phyloP scores from a whole-genome alignment of 2,329 filamentous ascomycete species.

The Phialophora verrucosa region DNA sequence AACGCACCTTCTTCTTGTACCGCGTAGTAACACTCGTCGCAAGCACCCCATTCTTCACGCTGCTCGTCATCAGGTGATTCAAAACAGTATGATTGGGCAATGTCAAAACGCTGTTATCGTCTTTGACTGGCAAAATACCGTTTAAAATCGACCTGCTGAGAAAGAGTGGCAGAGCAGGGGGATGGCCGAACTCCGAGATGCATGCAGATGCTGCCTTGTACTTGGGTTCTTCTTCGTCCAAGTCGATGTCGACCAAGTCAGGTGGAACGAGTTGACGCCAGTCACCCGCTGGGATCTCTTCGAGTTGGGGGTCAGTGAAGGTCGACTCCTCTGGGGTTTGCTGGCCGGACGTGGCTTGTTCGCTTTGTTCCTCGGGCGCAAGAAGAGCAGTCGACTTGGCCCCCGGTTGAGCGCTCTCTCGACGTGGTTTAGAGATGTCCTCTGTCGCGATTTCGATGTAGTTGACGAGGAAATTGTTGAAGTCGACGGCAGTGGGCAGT shows the following conservation, averaged over 20 bases:
- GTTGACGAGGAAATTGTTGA: slow-evolving; percentile 96
- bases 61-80: slow-evolving; percentile 95
- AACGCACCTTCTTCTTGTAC: slow-evolving; percentile 79
- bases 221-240: slow-evolving; percentile 74
- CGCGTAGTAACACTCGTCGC: slow-evolving; percentile 96
- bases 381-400: slow-evolving; percentile 45
- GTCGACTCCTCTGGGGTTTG: slow-evolving; percentile 44
- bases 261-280: slow-evolving; percentile 79
- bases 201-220: slow-evolving; percentile 77
- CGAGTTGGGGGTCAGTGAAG: slow-evolving; percentile 39
- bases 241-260: slow-evolving; percentile 86
- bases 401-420: slow-evolving; percentile 46
- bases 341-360: slow-evolving; percentile 39
- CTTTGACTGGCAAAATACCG: slow-evolving; percentile 87
- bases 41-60: slow-evolving; percentile 94
- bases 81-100: slow-evolving; percentile 97
- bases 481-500: slow-evolving; percentile 93
- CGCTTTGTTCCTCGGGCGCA: slow-evolving; percentile 50
- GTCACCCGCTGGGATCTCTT: slow-evolving; percentile 62
- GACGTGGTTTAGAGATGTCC: slow-evolving; percentile 57
- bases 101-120: slow-evolving; percentile 94
- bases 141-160: slow-evolving; percentile 94
- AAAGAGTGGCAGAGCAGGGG: slow-evolving; percentile 86
- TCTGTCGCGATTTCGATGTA: slow-evolving; percentile 92
- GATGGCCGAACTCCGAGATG: slow-evolving; percentile 78